Base-by-base conservation (phyloP, 2,329 filamentous ascomycete species). In the Thielaviopsis punctulata region DNA sequence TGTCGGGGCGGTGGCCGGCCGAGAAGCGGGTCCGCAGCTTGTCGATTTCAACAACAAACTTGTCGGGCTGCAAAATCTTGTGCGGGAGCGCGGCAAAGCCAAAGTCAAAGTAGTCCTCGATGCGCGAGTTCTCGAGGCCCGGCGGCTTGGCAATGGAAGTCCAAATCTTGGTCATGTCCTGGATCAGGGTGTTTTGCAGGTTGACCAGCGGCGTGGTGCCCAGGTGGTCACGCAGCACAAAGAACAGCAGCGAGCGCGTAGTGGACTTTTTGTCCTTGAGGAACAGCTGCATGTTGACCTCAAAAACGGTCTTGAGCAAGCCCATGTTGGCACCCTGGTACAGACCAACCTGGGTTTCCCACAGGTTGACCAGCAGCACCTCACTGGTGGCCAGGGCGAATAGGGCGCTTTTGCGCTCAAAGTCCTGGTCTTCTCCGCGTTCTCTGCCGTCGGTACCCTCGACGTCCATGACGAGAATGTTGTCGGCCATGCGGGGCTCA, bases 301-400 rank as follows among this genome's bases (percentile, higher is more conserved):
- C 92, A 61, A 98, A 98, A 3, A 98, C 92, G 0, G 93, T 98
- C 76, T 98, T 98, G 62, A 98, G 73, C 61, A 98, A 69, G 8
- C 92, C 92, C 92, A 98, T 98, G 66, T 98, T 98, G 60, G 92
- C 92, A 53, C 92, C 92, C 69, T 98, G 90, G 65, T 98, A 98
- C 65, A 98, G 68, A 47, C 92, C 92, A 56, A 98, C 92, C 68
- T 98, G 92, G 66, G 95, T 90, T 68, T 98, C 92, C 92, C 92
- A 98, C 59, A 98, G 94, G 65, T 98, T 98, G 67, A 98, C 84
- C 63, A 98, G 93, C 60, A 98, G 75, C 50, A 98, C 90, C 70
- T 98, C 92, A 65, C 90, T 96, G 18, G 92, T 98, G 48, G 92
- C 92, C 61, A 98, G 76, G 49, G 92, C 92, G 68, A 98, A 98